phyloP scores from a whole-genome alignment of 2,329 filamentous ascomycete species.

The Pseudocercospora cruenta region DNA sequence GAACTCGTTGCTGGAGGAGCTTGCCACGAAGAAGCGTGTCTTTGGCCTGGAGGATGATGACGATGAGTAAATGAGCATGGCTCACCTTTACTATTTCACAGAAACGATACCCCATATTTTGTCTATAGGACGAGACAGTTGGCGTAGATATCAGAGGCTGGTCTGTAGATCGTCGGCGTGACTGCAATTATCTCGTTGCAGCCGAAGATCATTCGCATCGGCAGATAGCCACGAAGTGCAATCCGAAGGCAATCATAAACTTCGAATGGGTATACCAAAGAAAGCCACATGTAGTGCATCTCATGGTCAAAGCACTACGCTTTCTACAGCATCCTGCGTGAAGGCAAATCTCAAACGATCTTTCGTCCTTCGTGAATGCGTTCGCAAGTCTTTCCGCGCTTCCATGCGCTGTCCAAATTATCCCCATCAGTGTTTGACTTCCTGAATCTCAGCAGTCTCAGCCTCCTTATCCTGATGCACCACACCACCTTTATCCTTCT shows the following conservation, averaged over 20 bases:
- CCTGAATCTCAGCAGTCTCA: constrained; percentile 16
- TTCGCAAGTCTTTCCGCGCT: background rate
- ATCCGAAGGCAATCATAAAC: background rate
- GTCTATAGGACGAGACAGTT: no score
- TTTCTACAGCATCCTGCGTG: background rate
- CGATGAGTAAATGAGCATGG: background rate
- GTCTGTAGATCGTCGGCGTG: background rate
- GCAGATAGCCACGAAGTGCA: background rate
- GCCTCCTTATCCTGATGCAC: constrained; percentile 18
- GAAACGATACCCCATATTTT: background rate
- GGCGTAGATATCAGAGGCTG: background rate
- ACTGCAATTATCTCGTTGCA: background rate
- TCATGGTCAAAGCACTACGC: background rate
- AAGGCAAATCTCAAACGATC: background rate
- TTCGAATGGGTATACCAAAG: background rate
- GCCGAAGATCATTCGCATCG: background rate
- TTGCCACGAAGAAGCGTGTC: constrained; percentile 56
- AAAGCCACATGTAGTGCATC: background rate
- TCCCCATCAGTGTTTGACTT: constrained; percentile 3
- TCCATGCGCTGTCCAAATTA: background rate
- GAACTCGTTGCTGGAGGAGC: constrained; percentile 55
- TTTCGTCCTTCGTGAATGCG: background rate
- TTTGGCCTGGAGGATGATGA: constrained; percentile 42
- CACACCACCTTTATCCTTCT: constrained; percentile 22
- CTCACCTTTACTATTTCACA: background rate